These are phyloP conservation scores for Termitomyces sp. DNA, from an alignment of 768 basidiomycete genomes.

Conservation along the genomic window DNA sequence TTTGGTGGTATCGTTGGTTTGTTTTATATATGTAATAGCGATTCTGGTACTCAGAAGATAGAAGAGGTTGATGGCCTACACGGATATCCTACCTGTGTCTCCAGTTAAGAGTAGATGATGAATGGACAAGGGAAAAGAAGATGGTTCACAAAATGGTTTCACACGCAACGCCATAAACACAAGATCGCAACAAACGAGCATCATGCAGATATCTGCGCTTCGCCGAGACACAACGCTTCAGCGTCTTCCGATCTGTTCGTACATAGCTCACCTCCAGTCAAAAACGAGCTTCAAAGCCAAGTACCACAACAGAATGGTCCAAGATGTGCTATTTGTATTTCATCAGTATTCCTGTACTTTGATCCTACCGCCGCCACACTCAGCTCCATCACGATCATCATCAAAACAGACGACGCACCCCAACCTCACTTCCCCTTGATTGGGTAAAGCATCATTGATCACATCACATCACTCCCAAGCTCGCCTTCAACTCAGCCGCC, in stretches of 20 bases:
- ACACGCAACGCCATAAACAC: background rate
- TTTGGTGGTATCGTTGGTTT: background rate
- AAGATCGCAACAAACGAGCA: background rate
- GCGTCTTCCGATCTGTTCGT: background rate
- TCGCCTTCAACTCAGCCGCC: constrained; percentile 57
- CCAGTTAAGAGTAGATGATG: background rate
- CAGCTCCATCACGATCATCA: background rate
- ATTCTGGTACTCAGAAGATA: background rate
- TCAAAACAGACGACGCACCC: background rate
- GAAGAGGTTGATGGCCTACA: background rate
- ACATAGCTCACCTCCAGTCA: background rate
- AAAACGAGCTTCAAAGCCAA: background rate
- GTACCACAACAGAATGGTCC: background rate
- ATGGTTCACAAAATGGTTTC: no score
- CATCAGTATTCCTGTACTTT: background rate
- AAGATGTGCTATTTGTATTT: background rate
- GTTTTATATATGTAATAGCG: no score
- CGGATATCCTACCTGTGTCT: background rate
- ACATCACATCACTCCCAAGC: constrained; percentile 47
- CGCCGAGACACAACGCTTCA: constrained; percentile 1
- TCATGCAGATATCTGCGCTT: background rate
- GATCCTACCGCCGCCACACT: background rate
- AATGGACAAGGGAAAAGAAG: no score
- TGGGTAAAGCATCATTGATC: background rate
- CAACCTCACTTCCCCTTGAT: background rate